phyloP scores from a whole-genome alignment of 2,329 filamentous ascomycete species.

The Claviceps quebecensis region DNA sequence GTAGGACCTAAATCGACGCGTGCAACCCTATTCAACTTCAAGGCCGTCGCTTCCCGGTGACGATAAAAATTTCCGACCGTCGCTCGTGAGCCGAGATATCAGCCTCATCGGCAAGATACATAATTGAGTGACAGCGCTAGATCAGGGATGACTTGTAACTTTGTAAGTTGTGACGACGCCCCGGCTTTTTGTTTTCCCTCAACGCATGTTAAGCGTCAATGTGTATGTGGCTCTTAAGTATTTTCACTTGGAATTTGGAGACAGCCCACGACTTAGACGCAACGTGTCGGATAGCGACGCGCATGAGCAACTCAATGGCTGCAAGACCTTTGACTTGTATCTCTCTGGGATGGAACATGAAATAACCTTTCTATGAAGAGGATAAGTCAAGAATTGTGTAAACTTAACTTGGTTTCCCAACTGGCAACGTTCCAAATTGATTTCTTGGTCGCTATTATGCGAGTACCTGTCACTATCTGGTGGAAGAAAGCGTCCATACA shows the following conservation, averaged over 20 bases:
- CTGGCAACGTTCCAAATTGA: no score
- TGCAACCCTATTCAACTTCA: no score
- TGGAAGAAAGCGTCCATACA: no score
- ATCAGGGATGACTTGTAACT: no score
- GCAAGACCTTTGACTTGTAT: background rate
- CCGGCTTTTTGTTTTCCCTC: background rate
- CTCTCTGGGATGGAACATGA: background rate
- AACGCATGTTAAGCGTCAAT: background rate
- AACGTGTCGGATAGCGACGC: background rate
- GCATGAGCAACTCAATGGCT: background rate
- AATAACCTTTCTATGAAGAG: background rate
- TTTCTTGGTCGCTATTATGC: no score
- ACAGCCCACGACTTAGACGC: background rate
- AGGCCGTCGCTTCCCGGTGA: no score
- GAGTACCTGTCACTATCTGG: no score
- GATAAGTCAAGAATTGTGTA: background rate
- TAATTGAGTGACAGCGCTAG: background rate
- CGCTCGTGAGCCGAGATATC: background rate
- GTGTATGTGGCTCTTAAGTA: background rate
- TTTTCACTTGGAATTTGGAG: background rate
- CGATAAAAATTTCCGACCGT: background rate
- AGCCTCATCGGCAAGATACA: background rate
- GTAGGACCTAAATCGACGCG: no score
- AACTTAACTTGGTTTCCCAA: no score
- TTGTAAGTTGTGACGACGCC: no score